Conservation (phyloP, 805 yeast species). For the Suhomyces sp. region DNA sequence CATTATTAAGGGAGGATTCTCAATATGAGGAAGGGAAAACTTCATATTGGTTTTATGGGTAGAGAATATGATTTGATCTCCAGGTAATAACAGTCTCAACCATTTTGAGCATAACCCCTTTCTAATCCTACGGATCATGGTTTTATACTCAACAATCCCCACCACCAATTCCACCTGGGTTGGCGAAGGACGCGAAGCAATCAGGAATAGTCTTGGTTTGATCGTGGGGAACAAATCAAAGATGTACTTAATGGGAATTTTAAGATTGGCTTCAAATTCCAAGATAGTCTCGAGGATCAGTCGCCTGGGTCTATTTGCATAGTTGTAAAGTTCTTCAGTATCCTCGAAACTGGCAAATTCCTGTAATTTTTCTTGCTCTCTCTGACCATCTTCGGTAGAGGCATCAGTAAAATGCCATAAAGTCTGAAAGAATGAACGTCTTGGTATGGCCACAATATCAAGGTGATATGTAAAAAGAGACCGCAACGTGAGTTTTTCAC, state of each 20-base stretch:
- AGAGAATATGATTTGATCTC: constrained; percentile 54
- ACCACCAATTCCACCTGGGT: constrained; percentile 62
- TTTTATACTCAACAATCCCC: constrained; percentile 84
- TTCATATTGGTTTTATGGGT: constrained; percentile 47
- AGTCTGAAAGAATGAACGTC: constrained; percentile 73
- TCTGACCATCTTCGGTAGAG: constrained; percentile 54
- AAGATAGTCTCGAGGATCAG: constrained; percentile 78
- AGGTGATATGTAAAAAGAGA: constrained; percentile 73
- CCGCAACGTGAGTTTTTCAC: constrained; percentile 58
- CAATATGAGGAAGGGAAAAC: constrained; percentile 18
- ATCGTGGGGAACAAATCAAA: constrained; percentile 77
- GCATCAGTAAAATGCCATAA: constrained; percentile 63
- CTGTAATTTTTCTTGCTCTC: constrained; percentile 71
- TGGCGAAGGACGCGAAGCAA: constrained; percentile 60
- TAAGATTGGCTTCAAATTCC: constrained; percentile 72
- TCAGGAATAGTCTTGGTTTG: constrained; percentile 80
- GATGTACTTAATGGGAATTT: constrained; percentile 71
- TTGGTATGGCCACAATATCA: constrained; percentile 80
- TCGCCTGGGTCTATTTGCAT: constrained; percentile 90
- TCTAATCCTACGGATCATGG: constrained; percentile 73
- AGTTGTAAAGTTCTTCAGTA: constrained; percentile 80
- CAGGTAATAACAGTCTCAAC: constrained; percentile 50
- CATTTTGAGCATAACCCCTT: constrained; percentile 82
- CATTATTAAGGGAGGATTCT: constrained; percentile 54
- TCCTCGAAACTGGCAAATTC: constrained; percentile 75